phyloP scores from a whole-genome alignment of 371 early-diverging fungal genomes.

The Mortierella sp. region DNA sequence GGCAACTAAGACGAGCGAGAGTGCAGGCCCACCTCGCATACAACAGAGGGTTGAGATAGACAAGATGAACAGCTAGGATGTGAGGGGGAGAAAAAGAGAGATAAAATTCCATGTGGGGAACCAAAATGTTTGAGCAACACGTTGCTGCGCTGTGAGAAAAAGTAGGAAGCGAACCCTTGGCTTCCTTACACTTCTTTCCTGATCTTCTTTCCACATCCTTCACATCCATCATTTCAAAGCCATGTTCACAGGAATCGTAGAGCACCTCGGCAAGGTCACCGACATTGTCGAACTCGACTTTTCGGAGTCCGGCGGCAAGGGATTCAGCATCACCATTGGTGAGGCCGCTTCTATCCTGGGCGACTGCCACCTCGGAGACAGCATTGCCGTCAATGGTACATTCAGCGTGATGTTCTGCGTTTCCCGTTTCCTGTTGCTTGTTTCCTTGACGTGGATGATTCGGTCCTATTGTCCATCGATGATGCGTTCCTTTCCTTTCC shows the following conservation, averaged over 20 bases:
- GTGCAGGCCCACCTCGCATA: neutral
- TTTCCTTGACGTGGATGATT: neutral
- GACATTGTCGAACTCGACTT: constrained; percentile 74
- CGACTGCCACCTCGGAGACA: constrained; percentile 95
- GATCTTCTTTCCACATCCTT: neutral
- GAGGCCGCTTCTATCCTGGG: constrained; percentile 76
- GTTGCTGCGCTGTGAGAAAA: too few relatives aligned
- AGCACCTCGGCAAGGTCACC: constrained; percentile 84
- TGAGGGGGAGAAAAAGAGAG: too few relatives aligned
- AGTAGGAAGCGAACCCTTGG: too few relatives aligned
- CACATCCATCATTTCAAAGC: neutral
- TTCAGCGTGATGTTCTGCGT: neutral
- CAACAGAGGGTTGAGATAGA: neutral
- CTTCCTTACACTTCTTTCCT: neutral
- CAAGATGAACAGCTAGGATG: too few relatives aligned
- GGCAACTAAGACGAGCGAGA: neutral
- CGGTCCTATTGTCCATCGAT: too few relatives aligned
- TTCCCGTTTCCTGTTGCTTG: neutral
- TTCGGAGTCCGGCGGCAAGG: constrained; percentile 83
- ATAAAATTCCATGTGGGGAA: too few relatives aligned
- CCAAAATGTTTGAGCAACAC: too few relatives aligned
- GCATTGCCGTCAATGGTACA: constrained; percentile 93
- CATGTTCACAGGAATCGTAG: constrained; percentile 98
- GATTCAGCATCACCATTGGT: constrained; percentile 85
- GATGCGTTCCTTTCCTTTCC: too few relatives aligned